Conservation (phyloP, 495 filamentous ascomycete genomes). For the Xylaria flabelliformis region DNA sequence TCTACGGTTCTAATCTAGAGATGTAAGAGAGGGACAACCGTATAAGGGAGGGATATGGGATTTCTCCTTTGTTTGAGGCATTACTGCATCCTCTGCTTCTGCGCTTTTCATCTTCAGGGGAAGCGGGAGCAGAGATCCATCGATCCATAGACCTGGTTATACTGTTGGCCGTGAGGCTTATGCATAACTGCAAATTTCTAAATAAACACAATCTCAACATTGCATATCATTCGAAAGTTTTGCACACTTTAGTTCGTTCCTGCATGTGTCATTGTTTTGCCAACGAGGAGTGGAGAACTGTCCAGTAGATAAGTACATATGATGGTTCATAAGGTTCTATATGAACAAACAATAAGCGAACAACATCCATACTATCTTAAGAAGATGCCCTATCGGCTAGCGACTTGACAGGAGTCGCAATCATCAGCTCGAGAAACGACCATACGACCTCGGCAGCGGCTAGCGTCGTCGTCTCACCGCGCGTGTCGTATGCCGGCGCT, state of each 20-base stretch:
- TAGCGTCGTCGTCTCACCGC: constrained; percentile 71
- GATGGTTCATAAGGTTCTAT: not conserved
- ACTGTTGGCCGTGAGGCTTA: not conserved
- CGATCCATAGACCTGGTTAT: constrained; percentile 22
- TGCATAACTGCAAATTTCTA: constrained; percentile 3
- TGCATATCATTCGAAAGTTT: not conserved
- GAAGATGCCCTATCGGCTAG: constrained; percentile 9
- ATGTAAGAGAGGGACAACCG: constrained; percentile 3
- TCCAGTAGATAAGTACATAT: not conserved
- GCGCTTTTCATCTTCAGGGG: not conserved
- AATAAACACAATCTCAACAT: constrained; percentile 27
- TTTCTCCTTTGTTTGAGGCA: constrained; percentile 22
- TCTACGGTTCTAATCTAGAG: constrained; percentile 17
- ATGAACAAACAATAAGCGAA: not conserved
- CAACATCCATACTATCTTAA: not conserved
- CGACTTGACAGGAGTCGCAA: constrained; percentile 41
- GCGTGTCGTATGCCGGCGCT: constrained; percentile 72
- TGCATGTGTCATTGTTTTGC: not conserved
- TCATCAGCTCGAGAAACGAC: constrained; percentile 46
- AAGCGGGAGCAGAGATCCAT: not conserved
- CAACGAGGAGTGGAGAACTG: not conserved
- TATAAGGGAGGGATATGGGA: not conserved
- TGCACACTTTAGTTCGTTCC: not conserved
- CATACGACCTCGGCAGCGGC: constrained; percentile 61
- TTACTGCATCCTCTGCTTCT: constrained; percentile 10